Base-by-base conservation (phyloP, 2,329 filamentous ascomycete genomes). In the Endothia cerciana region DNA sequence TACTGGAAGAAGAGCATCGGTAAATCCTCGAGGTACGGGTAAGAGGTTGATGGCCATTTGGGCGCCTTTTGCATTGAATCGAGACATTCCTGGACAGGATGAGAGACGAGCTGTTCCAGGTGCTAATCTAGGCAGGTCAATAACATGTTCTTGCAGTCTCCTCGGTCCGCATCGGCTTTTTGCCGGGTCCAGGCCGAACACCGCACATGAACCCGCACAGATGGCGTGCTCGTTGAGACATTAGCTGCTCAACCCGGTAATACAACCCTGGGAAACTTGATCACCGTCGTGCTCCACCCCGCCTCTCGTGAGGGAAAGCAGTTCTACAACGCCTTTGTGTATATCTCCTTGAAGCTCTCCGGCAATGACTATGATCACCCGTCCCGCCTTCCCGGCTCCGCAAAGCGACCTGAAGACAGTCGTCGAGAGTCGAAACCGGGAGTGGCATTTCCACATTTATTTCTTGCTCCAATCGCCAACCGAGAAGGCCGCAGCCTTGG, bases 381-480 rank as follows among this genome's bases (percentile, higher is more conserved):
- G 65, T 8, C 62, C 72, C 30, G 41, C 63, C 19, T 51, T 51
- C 3, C 68, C 69, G 5, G 33, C 63, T 5, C 38, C 49, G 6
- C 73, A 75, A 58, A 68, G 68, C 17, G 73, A 75, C 60, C 63
- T 75, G 7, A 71, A 75, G 57, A 73, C 72, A 4, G 73, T 75
- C 2, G 74, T 75, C 19, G 71, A 74, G 51, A 64, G 58, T 22
- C 72, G 74, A 19, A 74, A 70, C 11, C 69, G 74, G 33, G 74
- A 75, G 64, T 75, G 75, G 74, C 75, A 77, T 62, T 77, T 77
- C 63, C 75, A 77, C 55, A 77, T 77, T 19, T 77, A 77, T 41
- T 77, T 76, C 64, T 51, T 76, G 30, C 65, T 74, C 1, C 74
- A 76, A 60, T 77, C 75, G 33, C 70, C 73, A 1, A 64, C 70